phyloP scores from a whole-genome alignment of 495 filamentous ascomycete species.

The Acidiella bohemica region DNA sequence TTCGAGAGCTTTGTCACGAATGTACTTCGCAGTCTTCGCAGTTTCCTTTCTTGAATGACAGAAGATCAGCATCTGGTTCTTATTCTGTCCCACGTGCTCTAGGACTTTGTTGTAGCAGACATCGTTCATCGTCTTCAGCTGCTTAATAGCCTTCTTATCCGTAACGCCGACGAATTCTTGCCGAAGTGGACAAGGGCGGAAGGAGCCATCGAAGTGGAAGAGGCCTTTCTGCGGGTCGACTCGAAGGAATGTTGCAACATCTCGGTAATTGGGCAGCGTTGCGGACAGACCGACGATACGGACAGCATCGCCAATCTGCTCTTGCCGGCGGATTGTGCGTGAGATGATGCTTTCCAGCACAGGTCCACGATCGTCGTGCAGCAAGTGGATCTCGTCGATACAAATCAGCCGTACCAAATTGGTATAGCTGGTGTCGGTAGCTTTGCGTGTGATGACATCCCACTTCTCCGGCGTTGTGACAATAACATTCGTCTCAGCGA shows the following conservation, averaged over 20 bases:
- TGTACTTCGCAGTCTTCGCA: constrained; percentile 89
- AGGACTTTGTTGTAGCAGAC: constrained; percentile 96
- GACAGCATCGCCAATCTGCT: constrained; percentile 85
- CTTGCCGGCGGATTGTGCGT: constrained; percentile 78
- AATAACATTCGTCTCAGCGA: constrained; percentile 94
- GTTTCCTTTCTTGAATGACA: constrained; percentile 98
- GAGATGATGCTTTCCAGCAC: constrained; percentile 96
- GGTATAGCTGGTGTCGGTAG: constrained; percentile 91
- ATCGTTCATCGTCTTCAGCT: constrained; percentile 98
- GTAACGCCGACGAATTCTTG: constrained; percentile 98
- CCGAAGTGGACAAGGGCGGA: constrained; percentile 77
- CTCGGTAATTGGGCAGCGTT: constrained; percentile 90
- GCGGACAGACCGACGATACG: constrained; percentile 86
- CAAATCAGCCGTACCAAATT: constrained; percentile 89
- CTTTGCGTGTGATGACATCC: constrained; percentile 98
- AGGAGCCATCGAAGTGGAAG: constrained; percentile 95
- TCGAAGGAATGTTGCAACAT: constrained; percentile 91
- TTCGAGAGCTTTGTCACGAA: constrained; percentile 89
- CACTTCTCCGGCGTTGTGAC: constrained; percentile 98
- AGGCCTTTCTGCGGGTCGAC: constrained; percentile 74
- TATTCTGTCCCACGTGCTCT: constrained; percentile 81
- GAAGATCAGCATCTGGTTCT: constrained; percentile 97
- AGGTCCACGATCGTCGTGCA: constrained; percentile 94
- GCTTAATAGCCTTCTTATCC: constrained; percentile 97
- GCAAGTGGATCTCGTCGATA: constrained; percentile 94